Conservation (phyloP, 2,329 filamentous ascomycete genomes). For the Juglanconis oblonga region DNA sequence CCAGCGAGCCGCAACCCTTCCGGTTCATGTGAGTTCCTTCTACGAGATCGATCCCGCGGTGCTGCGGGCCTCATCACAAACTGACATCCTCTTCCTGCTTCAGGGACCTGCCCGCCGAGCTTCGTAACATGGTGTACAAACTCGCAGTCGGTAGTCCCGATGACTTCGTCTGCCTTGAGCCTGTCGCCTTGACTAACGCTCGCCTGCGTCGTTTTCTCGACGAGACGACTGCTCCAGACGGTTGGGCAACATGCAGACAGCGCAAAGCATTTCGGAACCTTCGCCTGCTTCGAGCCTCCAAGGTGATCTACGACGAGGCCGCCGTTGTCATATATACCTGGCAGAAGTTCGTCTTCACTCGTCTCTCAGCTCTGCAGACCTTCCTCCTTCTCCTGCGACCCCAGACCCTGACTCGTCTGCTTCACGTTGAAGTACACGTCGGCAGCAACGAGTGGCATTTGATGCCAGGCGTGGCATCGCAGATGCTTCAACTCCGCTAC, state of each 20-base stretch:
- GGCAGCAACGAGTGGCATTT: not conserved
- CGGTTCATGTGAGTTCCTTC: not conserved
- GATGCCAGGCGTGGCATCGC: not conserved
- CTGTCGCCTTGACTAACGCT: not conserved
- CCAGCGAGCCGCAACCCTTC: not conserved
- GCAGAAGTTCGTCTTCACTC: not conserved
- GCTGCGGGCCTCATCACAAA: not conserved
- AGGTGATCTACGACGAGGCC: not conserved
- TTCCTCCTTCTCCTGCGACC: slow-evolving; percentile 1
- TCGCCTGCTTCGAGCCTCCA: not conserved
- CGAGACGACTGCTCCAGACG: not conserved
- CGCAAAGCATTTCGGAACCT: not conserved
- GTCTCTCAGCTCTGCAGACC: not conserved
- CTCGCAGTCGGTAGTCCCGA: not conserved
- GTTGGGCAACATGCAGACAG: not conserved
- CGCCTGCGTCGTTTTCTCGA: not conserved
- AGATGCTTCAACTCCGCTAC: not conserved
- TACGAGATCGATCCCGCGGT: not conserved
- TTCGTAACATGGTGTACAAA: not conserved
- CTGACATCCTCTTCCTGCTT: not conserved
- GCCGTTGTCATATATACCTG: not conserved
- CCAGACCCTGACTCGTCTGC: not conserved
- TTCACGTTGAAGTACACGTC: not conserved
- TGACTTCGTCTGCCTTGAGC: not conserved
- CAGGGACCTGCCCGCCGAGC: not conserved